Conservation (phyloP, 768 basidiomycete species). For the Tephrocybe sp. region DNA sequence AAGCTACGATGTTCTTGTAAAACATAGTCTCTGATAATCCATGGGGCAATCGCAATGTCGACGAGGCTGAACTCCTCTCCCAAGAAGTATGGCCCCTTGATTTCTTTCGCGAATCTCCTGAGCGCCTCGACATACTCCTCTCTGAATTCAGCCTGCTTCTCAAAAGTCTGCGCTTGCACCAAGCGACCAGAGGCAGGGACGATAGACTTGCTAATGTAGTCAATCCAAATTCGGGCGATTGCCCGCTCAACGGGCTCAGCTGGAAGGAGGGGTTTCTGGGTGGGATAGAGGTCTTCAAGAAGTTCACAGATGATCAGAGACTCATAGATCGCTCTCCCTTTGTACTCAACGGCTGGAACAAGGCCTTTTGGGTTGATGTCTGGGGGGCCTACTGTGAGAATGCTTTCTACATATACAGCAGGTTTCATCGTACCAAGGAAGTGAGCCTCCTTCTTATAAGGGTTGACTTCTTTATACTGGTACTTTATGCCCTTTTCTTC, state of each 20-base stretch:
- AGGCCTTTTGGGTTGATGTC: conserved; percentile 69
- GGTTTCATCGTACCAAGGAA: conserved; percentile 41
- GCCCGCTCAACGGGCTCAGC: conserved; percentile 50
- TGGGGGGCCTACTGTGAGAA: conserved; percentile 16
- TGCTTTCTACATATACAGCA: not conserved
- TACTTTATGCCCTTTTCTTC: conserved; percentile 68
- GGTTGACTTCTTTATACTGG: conserved; percentile 65
- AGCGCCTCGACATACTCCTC: conserved; percentile 29
- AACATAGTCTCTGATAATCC: conserved; percentile 46
- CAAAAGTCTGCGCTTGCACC: conserved; percentile 36
- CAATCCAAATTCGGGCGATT: conserved; percentile 53
- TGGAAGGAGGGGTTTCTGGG: conserved; percentile 48
- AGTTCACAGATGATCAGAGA: conserved; percentile 64
- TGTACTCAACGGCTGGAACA: conserved; percentile 54
- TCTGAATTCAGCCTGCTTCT: conserved; percentile 23
- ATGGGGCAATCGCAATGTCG: conserved; percentile 57
- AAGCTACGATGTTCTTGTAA: conserved; percentile 48
- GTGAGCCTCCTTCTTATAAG: conserved; percentile 64
- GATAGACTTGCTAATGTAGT: conserved; percentile 51
- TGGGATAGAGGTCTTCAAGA: conserved; percentile 58
- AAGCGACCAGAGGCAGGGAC: conserved; percentile 52
- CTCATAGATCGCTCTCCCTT: conserved; percentile 61
- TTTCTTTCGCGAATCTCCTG: conserved; percentile 27
- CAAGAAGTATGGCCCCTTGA: conserved; percentile 53
- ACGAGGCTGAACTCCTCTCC: conserved; percentile 53